Conservation (phyloP, 2,329 filamentous ascomycete species). For the Cladobotryum protrusum region DNA sequence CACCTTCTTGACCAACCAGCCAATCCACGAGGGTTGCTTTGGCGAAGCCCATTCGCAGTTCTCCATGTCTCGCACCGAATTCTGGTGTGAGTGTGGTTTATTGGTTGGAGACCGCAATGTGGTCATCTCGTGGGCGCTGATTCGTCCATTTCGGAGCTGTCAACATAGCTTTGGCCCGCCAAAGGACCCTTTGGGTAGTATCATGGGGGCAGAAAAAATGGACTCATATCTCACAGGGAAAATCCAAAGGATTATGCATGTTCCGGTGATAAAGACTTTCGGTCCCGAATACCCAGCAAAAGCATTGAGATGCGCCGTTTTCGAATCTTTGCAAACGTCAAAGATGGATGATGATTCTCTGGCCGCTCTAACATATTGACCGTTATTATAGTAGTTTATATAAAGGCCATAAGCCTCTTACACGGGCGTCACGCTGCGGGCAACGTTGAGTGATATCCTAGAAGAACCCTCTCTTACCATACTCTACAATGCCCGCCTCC, state of each 20-base stretch:
- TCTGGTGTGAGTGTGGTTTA: neutral
- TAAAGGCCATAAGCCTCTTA: too few relatives aligned
- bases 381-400: too few relatives aligned
- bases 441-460: too few relatives aligned
- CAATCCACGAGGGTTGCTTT: conserved; percentile 8
- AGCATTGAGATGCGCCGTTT: too few relatives aligned
- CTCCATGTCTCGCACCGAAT: neutral
- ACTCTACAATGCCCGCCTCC: neutral
- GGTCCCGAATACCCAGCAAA: neutral
- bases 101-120: conserved; percentile 16
- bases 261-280: neutral
- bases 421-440: too few relatives aligned
- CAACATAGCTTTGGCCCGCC: neutral
- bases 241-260: neutral
- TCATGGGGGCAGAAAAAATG: neutral
- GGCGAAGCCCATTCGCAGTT: conserved; percentile 5
- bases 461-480: too few relatives aligned
- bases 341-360: too few relatives aligned
- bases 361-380: too few relatives aligned
- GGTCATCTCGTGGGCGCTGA: conserved; percentile 13
- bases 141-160: conserved; percentile 9
- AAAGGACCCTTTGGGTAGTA: neutral
- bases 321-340: too few relatives aligned
- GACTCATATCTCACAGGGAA: neutral
- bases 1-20: conserved; percentile 8